Evolutionary conservation across 345 rosid species (phyloP).

Genomic region (Aurinia saxatilis): DNA sequence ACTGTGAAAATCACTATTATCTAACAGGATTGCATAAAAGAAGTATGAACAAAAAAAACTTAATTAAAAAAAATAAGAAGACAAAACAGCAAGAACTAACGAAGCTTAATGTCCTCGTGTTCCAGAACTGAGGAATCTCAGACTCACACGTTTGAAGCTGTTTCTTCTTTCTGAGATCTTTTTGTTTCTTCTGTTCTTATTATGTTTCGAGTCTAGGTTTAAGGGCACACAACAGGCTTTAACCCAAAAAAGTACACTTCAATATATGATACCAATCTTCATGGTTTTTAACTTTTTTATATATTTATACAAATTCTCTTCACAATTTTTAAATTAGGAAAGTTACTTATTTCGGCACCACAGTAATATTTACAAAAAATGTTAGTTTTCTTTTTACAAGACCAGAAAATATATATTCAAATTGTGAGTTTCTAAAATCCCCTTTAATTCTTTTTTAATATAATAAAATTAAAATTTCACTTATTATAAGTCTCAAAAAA

Average conservation of each 20-base stretch:
- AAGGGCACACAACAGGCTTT: constrained; percentile 1
- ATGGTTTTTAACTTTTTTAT: too few species aligned
- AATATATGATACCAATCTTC: too few species aligned
- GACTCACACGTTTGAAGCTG: constrained; percentile 26
- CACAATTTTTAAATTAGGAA: neutral
- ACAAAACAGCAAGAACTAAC: neutral
- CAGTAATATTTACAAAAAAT: too few species aligned
- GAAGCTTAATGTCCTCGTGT: constrained; percentile 1
- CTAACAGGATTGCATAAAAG: neutral
- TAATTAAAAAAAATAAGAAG: neutral
- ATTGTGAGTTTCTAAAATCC: neutral
- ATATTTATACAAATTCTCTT: neutral
- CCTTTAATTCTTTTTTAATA: too few species aligned
- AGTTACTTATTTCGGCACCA: neutral
- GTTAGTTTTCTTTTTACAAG: neutral
- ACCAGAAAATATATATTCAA: neutral
- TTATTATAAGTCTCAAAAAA: neutral
- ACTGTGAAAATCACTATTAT: constrained; percentile 4
- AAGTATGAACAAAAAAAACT: neutral
- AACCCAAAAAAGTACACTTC: constrained; percentile 5
- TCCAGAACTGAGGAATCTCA: constrained; percentile 13
- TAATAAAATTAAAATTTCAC: neutral
- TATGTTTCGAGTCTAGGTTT: constrained; percentile 21
- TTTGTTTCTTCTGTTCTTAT: neutral
- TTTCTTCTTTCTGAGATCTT: constrained; percentile 11